These are phyloP conservation scores for Symbiodinium natans DNA, from an alignment of 73 alveolate species.

Conservation along the genomic window DNA sequence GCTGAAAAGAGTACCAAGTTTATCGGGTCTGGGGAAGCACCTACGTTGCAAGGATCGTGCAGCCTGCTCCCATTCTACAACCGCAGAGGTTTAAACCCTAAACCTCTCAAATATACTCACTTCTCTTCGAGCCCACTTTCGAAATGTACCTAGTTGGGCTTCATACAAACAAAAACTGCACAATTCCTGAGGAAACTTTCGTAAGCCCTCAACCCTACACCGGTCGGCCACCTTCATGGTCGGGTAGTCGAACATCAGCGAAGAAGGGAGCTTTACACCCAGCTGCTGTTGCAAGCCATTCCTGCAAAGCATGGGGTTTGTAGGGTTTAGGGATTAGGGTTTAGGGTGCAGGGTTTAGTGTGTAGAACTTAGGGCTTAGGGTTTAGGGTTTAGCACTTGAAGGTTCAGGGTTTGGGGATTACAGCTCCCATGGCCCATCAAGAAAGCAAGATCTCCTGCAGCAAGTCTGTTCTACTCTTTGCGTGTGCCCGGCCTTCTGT, in stretches of 20 bases:
- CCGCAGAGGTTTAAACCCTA: too few relatives aligned
- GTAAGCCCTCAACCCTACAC: neutral
- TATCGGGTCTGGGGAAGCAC: too few relatives aligned
- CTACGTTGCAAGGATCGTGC: too few relatives aligned
- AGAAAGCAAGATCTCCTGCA: neutral
- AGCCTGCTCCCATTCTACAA: too few relatives aligned
- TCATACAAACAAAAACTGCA: too few relatives aligned
- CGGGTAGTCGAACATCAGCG: slow-evolving; percentile 90
- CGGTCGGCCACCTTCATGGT: slow-evolving; percentile 61
- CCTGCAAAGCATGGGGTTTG: neutral
- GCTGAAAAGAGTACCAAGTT: too few relatives aligned
- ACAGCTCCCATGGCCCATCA: neutral
- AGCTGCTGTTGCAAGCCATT: slow-evolving; percentile 83
- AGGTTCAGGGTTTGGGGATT: neutral
- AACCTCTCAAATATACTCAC: neutral
- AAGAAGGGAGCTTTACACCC: slow-evolving; percentile 85
- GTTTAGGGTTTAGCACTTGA: neutral
- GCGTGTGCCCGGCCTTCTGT: too few relatives aligned
- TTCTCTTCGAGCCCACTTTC: too few relatives aligned
- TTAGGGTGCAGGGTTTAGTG: too few relatives aligned
- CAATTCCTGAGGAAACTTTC: neutral
- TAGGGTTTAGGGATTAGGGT: too few relatives aligned
- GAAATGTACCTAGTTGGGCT: too few relatives aligned
- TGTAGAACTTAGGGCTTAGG: neutral
- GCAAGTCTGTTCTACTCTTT: too few relatives aligned